Evolutionary conservation across 108 stramenopile genomes (phyloP).

Genomic region (Fistulifera solaris): DNA sequence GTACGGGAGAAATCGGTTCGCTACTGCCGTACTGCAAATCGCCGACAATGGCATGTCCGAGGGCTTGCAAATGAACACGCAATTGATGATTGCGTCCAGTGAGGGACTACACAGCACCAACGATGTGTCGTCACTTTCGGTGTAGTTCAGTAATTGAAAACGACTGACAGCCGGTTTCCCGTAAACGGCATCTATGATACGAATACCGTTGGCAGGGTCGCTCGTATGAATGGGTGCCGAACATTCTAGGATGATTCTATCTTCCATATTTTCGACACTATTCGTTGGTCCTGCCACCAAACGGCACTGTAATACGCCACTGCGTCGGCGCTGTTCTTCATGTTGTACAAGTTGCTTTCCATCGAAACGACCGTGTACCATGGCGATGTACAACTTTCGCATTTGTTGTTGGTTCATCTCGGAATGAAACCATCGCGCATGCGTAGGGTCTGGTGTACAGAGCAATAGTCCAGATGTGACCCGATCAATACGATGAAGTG

Average conservation of each 20-base stretch:
- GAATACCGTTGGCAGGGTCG: conserved; percentile 50
- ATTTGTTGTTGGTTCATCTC: conserved; percentile 28
- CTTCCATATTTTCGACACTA: not conserved
- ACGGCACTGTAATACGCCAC: conserved; percentile 28
- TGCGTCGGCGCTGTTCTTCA: not conserved
- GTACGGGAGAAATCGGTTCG: not conserved
- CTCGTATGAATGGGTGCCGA: conserved; percentile 58
- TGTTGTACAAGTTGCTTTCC: conserved; percentile 7
- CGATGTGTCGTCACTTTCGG: conserved; percentile 37
- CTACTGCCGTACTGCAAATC: conserved; percentile 77
- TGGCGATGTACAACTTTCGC: conserved; percentile 67
- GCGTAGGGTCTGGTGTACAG: conserved; percentile 38
- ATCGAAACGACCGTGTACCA: conserved; percentile 50
- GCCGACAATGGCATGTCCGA: conserved; percentile 73
- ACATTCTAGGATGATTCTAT: conserved; percentile 28
- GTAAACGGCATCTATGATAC: conserved; percentile 27
- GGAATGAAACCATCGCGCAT: conserved; percentile 51
- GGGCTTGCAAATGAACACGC: conserved; percentile 68
- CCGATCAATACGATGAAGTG: conserved; percentile 77
- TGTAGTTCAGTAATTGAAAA: conserved; percentile 49
- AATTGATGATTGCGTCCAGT: conserved; percentile 92
- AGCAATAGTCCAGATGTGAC: conserved; percentile 67
- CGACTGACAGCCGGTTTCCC: conserved; percentile 63
- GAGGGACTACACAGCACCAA: conserved; percentile 61
- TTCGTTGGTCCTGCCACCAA: conserved; percentile 7